Evolutionary conservation across 192 early-diverging fungal species (phyloP), one percentile per base, ranked within the genome.

Genomic region (Backusella parvicylindrica): DNA sequence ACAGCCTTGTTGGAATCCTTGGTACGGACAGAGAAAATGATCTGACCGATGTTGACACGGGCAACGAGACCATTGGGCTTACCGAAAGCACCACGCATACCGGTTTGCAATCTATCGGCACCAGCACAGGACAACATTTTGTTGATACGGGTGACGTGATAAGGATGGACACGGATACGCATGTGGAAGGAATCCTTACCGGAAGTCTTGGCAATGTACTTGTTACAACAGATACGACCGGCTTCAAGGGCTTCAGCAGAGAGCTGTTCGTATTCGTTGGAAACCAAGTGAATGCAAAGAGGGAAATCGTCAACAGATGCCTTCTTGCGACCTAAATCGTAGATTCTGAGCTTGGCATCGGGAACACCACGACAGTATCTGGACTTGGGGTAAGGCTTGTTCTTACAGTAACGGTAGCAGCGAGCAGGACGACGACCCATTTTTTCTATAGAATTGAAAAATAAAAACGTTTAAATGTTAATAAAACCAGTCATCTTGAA

Each of bases 91-190:
- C 98, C 98, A 86, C 98, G 94, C 97, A 99, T 99, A 90, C 97
- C 98, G 79, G 92, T 93, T 88, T 99, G 98, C 75, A 99, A 91
- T 87, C 94, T 89, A 97, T 98, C 97, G 77, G 98, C 97, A 88
- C 98, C 98, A 76, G 98, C 98, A 85, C 97, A 99, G 72, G 96
- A 97, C 86, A 98, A 90, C 98, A 99, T 99, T 90, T 99, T 99
- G 93, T 99, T 98, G 93, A 99, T 99, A 75, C 98, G 95, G 78
- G 95, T 86, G 31, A 99, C 98, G 86, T 99, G 98, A 94, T 94
- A 98, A 30, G 97, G 98, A 85, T 98, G 98, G 73, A 99, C 95
- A 79, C 98, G 93, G 75, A 99, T 90, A 77, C 98, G 92, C 93
- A 99, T 88, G 87, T 99, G 98, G 96, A 98, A 99, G 53, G 96